phyloP scores from a whole-genome alignment of 108 stramenopile species.

The Chaetoceros tenuissimus region DNA sequence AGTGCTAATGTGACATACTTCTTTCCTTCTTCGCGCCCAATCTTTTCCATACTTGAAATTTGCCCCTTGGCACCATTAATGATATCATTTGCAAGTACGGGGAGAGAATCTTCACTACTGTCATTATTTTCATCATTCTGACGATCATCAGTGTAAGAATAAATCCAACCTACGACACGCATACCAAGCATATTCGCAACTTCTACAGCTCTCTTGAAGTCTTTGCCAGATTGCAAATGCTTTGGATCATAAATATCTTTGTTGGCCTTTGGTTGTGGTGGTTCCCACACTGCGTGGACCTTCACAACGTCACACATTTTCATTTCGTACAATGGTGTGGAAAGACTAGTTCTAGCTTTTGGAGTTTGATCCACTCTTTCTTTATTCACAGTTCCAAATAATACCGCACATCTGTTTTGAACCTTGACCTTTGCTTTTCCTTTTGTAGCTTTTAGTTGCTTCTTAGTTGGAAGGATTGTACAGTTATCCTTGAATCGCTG shows the following conservation, averaged over 20 bases:
- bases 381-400: conserved; percentile 66
- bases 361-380: conserved; percentile 49
- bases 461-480: conserved; percentile 18
- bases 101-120: conserved; percentile 35
- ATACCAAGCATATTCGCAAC: conserved; percentile 58
- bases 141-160: conserved; percentile 55
- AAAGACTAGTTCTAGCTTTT: conserved; percentile 61
- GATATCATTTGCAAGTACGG: conserved; percentile 56
- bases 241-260: conserved; percentile 14
- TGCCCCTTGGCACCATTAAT: conserved; percentile 45
- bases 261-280: conserved; percentile 17
- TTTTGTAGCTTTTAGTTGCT: conserved; percentile 9
- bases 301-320: conserved; percentile 76
- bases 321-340: conserved; percentile 37
- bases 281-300: conserved; percentile 79
- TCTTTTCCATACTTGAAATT: conserved; percentile 55
- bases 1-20: conserved; percentile 70
- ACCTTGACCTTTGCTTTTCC: conserved; percentile 8
- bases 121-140: conserved; percentile 22
- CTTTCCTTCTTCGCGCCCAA: conserved; percentile 32
- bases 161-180: conserved; percentile 78
- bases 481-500: conserved; percentile 67
- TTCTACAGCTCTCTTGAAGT: conserved; percentile 28
- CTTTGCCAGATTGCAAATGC: background rate
- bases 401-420: conserved; percentile 46